phyloP scores from a whole-genome alignment of 345 rosid species.

The Alliaria petiolata region DNA sequence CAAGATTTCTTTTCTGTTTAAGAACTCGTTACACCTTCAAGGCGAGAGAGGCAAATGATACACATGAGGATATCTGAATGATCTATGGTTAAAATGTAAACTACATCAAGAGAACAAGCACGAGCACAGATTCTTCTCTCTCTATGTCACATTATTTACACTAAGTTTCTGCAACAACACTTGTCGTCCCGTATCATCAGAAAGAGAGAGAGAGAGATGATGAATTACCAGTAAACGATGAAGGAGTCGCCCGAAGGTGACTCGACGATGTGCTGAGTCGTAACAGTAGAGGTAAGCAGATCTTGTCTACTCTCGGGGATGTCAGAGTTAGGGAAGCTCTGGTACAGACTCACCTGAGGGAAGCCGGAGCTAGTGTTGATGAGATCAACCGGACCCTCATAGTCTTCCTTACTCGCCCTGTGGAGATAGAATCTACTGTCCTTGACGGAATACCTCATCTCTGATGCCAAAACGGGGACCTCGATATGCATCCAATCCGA shows the following conservation, averaged over 20 bases:
- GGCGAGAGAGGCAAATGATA: too few species aligned
- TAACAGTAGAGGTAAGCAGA: accelerated
- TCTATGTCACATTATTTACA: too few species aligned
- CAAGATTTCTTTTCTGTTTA: too few species aligned
- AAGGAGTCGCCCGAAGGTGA: constrained; percentile 11
- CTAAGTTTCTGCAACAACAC: too few species aligned
- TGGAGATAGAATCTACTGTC: not conserved
- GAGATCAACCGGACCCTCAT: not conserved
- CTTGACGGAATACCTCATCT: not conserved
- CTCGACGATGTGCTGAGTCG: not conserved
- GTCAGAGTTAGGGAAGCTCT: not conserved
- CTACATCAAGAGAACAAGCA: too few species aligned
- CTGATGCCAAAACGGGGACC: not conserved
- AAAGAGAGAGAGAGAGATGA: too few species aligned
- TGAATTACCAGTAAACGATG: constrained; percentile 3
- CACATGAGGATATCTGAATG: too few species aligned
- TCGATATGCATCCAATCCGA: not conserved
- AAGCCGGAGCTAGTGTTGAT: not conserved
- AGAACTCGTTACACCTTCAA: too few species aligned
- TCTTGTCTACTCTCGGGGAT: not conserved
- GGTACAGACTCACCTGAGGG: not conserved
- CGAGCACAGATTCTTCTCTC: too few species aligned
- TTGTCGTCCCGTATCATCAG: too few species aligned
- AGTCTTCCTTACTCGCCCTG: not conserved
- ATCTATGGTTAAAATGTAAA: too few species aligned